Evolutionary conservation across 129 eudicot genomes (phyloP).

Genomic region (Smallanthus sonchifolius): DNA sequence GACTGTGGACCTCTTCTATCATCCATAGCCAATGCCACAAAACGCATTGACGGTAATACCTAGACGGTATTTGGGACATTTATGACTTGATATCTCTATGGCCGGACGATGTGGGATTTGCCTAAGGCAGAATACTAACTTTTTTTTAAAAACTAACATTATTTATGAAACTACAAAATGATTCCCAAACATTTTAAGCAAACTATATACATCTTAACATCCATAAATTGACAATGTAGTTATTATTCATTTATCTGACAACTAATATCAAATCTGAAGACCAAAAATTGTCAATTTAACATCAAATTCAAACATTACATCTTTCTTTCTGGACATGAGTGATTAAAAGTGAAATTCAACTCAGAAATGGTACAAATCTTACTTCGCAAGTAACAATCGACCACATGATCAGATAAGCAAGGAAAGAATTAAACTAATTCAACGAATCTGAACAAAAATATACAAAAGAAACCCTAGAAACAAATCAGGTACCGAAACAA

Average conservation of each 20-base stretch:
- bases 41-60: too few species aligned
- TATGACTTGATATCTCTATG: too few species aligned
- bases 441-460: neutral
- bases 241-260: neutral
- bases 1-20: neutral
- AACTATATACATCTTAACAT: neutral
- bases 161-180: neutral
- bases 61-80: too few species aligned
- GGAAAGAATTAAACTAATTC: neutral
- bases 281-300: neutral
- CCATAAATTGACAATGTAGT: neutral
- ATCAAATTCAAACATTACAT: neutral
- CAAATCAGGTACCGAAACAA: constrained; percentile 4
- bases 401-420: neutral
- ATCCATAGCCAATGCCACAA: neutral
- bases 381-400: neutral
- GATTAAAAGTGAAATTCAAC: neutral
- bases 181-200: neutral
- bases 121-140: neutral
- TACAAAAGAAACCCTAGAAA: constrained; percentile 1
- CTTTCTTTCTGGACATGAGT: neutral
- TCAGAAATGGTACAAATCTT: neutral
- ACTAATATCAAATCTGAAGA: neutral
- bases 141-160: neutral
- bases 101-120: neutral